A percentile compares a stretch with the other conserved stretches of the same genome.
Conservation (phyloP, 129 eudicot genomes). For the Tagetes erecta region DNA sequence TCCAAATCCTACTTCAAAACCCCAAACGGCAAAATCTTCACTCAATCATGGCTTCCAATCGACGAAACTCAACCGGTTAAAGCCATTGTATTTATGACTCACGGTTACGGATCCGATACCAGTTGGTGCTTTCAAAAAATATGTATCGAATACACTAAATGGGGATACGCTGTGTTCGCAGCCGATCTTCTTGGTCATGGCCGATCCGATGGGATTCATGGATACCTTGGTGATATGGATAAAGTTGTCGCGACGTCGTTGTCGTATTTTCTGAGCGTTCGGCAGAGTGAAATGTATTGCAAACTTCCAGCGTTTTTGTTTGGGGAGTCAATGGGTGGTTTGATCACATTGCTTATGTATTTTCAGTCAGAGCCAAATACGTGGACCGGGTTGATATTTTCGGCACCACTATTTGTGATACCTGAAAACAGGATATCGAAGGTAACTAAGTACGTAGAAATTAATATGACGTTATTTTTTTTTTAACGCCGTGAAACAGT, state of each 20-base stretch:
- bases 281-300: conserved; percentile 50
- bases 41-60: conserved; percentile 66
- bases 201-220: conserved; percentile 68
- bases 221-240: conserved; percentile 66
- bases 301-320: conserved; percentile 70
- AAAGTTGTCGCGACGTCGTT: conserved; percentile 54
- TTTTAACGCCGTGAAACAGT: too few species aligned
- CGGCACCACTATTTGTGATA: conserved; percentile 72
- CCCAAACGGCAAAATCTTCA: conserved; percentile 63
- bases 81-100: conserved; percentile 66
- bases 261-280: conserved; percentile 43
- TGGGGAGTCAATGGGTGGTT: conserved; percentile 81
- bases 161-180: conserved; percentile 88
- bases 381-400: conserved; percentile 81
- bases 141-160: conserved; percentile 64
- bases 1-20: conserved; percentile 60
- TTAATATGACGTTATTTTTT: too few species aligned
- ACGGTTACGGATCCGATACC: conserved; percentile 79
- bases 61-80: conserved; percentile 45
- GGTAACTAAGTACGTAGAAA: too few species aligned
- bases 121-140: conserved; percentile 84
- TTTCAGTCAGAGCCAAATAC: conserved; percentile 60
- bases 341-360: conserved; percentile 66
- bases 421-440: conserved; percentile 49
- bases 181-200: conserved; percentile 85